These are phyloP conservation scores for Solanum gracilifrons DNA, from an alignment of 257 asterid genomes.

Conservation along the genomic window DNA sequence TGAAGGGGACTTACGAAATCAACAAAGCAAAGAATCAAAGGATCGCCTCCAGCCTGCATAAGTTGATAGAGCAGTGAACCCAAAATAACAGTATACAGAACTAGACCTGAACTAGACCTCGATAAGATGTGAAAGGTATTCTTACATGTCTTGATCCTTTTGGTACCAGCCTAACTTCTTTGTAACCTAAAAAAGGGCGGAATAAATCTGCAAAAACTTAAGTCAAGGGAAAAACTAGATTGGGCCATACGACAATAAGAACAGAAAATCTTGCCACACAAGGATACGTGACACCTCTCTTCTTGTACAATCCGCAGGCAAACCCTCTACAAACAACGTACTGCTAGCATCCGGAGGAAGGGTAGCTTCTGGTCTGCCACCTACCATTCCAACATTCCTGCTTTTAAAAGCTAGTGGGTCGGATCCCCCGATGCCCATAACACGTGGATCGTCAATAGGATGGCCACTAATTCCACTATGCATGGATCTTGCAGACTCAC, in stretches of 20 bases:
- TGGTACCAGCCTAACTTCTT: conserved; percentile 66
- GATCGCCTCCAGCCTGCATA: conserved; percentile 64
- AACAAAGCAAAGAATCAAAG: conserved; percentile 69
- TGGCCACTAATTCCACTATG: conserved; percentile 37
- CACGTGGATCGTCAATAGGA: conserved; percentile 42
- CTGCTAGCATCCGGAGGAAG: conserved; percentile 86
- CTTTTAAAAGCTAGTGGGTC: conserved; percentile 32
- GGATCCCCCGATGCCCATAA: conserved; percentile 32
- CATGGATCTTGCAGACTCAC: conserved; percentile 48
- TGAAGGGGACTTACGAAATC: conserved; percentile 74
- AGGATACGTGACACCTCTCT: conserved; percentile 93
- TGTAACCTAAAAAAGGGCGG: conserved; percentile 85
- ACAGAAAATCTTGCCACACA: neutral
- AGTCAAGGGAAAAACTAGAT: conserved; percentile 40
- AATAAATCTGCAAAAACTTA: conserved; percentile 49
- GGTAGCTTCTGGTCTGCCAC: conserved; percentile 47
- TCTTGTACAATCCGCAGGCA: conserved; percentile 55
- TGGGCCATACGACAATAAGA: neutral
- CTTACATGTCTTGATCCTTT: conserved; percentile 71
- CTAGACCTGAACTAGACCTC: neutral
- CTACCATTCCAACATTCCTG: conserved; percentile 27
- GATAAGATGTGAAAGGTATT: neutral
- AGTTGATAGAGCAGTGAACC: neutral
- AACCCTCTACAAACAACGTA: conserved; percentile 52
- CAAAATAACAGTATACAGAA: neutral